Evolutionary conservation across 2,329 filamentous ascomycete genomes (phyloP), one percentile per base, ranked within the genome.

Genomic region (Epichloe elymi): DNA sequence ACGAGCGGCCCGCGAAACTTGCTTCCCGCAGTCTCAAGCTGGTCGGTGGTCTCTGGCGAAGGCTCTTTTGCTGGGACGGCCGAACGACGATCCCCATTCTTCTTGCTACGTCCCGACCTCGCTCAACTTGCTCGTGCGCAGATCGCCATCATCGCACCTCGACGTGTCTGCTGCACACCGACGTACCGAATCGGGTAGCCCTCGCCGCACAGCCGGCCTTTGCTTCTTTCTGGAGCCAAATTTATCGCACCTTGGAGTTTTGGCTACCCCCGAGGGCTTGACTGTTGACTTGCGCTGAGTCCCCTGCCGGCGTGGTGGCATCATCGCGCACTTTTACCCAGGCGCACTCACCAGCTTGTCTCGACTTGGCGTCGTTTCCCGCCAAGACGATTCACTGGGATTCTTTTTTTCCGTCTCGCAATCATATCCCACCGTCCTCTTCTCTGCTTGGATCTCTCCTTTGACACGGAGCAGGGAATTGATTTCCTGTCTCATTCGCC

Each of bases 71-170:
- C 49, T 50, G 20, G 39, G 35, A 35, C 19, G 43, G 37, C 38
- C 45, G 30, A 20, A 44, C 48, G 44, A 50, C 51, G 45, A 53
- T 53, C 54, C 49, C 55, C 54, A 47, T 55, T 55, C 55, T 55
- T 55, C 55, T 50, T 50, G 4, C 55, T 59, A 55, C 52, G 51
- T 52, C 53, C 57, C 56, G 53, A 51, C 56, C 44, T 58, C 53
- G 43, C 53, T 53, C 51, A 45, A 48, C 54, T 48, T 48, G 46
- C 53, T 47, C 49, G 47, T 52, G 51, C 59, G 46, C 44, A 35
- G 39, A 41, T 36, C 19, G 20, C 41, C 19, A 12, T 40, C 51
- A 30, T 36, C 41, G 46, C 30, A 17, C 23, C n/a, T 37, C 15
- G 36, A 49, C 23, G 17, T 23, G 14, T 39, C 23, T 17, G 12